Evolutionary conservation across 495 filamentous ascomycete genomes (phyloP), one percentile per base, ranked within the genome.

Genomic region (Trichodelitschia bisporula): DNA sequence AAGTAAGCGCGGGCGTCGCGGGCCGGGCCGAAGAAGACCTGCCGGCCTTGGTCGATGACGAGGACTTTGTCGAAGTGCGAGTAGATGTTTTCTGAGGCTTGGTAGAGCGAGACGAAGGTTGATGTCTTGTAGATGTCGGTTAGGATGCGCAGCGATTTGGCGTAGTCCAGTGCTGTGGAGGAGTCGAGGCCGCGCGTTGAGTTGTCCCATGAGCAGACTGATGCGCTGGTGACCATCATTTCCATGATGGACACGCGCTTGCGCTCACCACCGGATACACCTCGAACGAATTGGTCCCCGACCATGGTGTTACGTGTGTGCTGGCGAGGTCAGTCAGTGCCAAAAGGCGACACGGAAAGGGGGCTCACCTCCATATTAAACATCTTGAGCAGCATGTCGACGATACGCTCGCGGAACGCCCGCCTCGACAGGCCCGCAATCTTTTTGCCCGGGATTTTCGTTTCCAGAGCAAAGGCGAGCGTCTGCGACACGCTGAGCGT

Each of bases 31-130:
- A 79, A 86, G 53, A 73, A 90, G 2, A 86, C 72, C 44, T 84
- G 63, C 10, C 57, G 63, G 11, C 82, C 82, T 18, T 62, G 59
- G 35, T 89, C 73, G 29, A 91, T 75, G 12, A 89, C 70, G 17
- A 84, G 48, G 4, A 86, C 76, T 41, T 86, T 89, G 53, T 92
- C 80, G 38, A 92, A 92, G 28, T 72, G 66, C 17, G 59, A 61
- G 50, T 84, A 90, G 30, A 89, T 89, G 38, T 64, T 74, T 47
- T 90, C 76, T 2, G 66, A 72, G 0, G 78, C 78, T 41, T 89
- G 78, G 40, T 84, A 89, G 1, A 84, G 55, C 0, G 72, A 77
- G 3, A 79, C 77, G 29, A 82, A 79, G 0, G 75, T 82, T 16
- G 68, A 72, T 0, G 65, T 75, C 41, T 76, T 62, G 58, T 78